Percentiles rank a stretch among this genome's conserved stretches.
phyloP scores from a whole-genome alignment of 768 basidiomycete genomes.

The Suillus luteus region DNA sequence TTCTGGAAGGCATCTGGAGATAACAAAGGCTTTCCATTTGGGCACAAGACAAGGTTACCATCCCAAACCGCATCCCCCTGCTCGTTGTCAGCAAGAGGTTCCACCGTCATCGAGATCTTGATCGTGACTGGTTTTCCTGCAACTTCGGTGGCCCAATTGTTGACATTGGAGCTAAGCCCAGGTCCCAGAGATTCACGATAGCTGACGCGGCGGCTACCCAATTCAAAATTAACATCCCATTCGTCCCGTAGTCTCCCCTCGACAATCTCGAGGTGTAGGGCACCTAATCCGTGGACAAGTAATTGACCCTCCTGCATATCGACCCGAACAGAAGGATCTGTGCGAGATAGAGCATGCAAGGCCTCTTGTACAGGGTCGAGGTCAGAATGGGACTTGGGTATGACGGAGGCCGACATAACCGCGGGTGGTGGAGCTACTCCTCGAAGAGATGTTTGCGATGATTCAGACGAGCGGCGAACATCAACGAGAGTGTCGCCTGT shows the following conservation, averaged over 20 bases:
- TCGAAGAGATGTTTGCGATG: slow-evolving; percentile 47
- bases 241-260: slow-evolving; percentile 80
- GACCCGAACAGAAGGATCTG: slow-evolving; percentile 85
- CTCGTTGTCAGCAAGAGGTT: slow-evolving; percentile 55
- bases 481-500: slow-evolving; percentile 86
- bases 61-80: slow-evolving; percentile 71
- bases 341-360: slow-evolving; percentile 69
- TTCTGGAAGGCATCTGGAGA: slow-evolving; percentile 50
- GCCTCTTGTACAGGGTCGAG: slow-evolving; percentile 77
- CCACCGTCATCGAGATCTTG: slow-evolving; percentile 54
- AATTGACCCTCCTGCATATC: slow-evolving; percentile 83
- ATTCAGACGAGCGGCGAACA: slow-evolving; percentile 34
- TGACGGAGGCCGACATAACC: slow-evolving; percentile 81
- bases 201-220: slow-evolving; percentile 76
- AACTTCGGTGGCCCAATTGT: slow-evolving; percentile 64
- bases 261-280: slow-evolving; percentile 87
- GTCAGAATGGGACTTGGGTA: slow-evolving; percentile 80
- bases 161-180: slow-evolving; percentile 30
- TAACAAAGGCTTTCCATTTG: slow-evolving; percentile 50
- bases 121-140: slow-evolving; percentile 57
- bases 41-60: slow-evolving; percentile 71
- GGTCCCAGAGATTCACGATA: slow-evolving; percentile 67
- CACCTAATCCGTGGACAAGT: slow-evolving; percentile 80
- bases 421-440: slow-evolving; percentile 79
- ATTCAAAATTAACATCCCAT: slow-evolving; percentile 76